phyloP scores from a whole-genome alignment of 202 grass and related monocot genomes.

The Setaria viridis region DNA sequence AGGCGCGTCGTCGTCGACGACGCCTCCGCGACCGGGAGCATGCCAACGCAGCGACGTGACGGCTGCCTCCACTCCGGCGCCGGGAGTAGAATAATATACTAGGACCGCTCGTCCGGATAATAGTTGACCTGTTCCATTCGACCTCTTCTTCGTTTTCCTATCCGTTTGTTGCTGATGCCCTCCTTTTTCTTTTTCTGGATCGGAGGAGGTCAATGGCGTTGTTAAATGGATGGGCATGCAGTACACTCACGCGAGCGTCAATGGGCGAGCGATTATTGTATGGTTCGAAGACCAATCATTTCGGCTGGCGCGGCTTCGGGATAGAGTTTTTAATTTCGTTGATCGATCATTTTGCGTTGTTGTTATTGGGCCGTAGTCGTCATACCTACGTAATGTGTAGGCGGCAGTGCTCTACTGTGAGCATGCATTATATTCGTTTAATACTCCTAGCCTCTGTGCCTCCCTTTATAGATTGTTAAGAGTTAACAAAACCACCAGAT shows the following conservation, averaged over 20 bases:
- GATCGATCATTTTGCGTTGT: background rate
- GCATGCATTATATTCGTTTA: background rate
- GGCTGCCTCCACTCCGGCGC: constrained; percentile 32
- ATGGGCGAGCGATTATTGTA: background rate
- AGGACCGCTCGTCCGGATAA: constrained; percentile 42
- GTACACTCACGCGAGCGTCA: background rate
- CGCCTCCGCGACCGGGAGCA: constrained; percentile 4
- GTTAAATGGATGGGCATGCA: background rate
- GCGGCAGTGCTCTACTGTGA: background rate
- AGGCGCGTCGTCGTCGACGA: constrained; percentile 6
- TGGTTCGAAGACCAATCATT: constrained; percentile 21
- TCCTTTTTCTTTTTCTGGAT: background rate
- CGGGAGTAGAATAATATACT: background rate
- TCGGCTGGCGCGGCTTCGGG: constrained; percentile 11
- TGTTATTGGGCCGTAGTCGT: background rate
- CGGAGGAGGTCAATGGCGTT: constrained; percentile 33
- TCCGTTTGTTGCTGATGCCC: background rate
- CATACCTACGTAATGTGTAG: background rate
- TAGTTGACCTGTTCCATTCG: constrained; percentile 48
- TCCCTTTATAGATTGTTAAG: background rate
- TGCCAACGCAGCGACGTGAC: constrained; percentile 47
- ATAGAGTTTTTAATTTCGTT: background rate
- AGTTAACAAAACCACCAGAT: background rate
- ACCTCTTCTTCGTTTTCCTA: background rate
- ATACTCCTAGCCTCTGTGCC: background rate